A percentile compares a stretch with the other conserved stretches of the same genome.
phyloP scores from a whole-genome alignment of 768 basidiomycete genomes.

The Auricularia cornea region DNA sequence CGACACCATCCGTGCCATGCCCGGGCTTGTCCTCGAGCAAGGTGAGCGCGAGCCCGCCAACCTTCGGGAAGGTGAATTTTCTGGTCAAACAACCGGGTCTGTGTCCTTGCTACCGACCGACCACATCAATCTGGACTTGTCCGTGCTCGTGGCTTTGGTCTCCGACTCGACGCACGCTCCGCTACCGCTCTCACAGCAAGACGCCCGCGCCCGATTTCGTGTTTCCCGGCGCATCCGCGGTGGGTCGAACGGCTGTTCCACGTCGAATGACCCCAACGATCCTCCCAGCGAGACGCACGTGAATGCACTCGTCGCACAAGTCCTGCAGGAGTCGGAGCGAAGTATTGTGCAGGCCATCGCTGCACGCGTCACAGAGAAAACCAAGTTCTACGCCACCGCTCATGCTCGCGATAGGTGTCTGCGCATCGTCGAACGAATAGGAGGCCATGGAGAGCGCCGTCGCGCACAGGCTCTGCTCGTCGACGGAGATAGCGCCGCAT shows the following conservation, averaged over 20 bases:
- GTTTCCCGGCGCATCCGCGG: no score
- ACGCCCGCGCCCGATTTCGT: slow-evolving; percentile 52
- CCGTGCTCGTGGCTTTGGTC: slow-evolving; percentile 73
- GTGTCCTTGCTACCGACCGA: slow-evolving; percentile 45
- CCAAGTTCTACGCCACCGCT: slow-evolving; percentile 64
- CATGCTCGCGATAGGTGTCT: slow-evolving; percentile 69
- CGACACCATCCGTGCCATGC: slow-evolving; percentile 42
- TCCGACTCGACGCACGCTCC: slow-evolving; percentile 73
- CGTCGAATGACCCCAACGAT: no score
- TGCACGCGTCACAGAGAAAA: background rate
- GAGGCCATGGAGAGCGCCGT: slow-evolving; percentile 56
- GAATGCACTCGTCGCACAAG: slow-evolving; percentile 62
- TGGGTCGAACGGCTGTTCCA: no score
- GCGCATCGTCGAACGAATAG: slow-evolving; percentile 75
- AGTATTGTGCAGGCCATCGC: slow-evolving; percentile 24
- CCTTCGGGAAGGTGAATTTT: no score
- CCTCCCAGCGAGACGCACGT: slow-evolving; percentile 33
- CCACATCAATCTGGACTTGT: slow-evolving; percentile 74
- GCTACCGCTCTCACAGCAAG: slow-evolving; percentile 47
- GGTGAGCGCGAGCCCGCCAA: slow-evolving; percentile 44
- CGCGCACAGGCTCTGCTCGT: slow-evolving; percentile 57
- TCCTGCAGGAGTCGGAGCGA: slow-evolving; percentile 65
- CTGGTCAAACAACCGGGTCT: no score
- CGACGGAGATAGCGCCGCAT: slow-evolving; percentile 32
- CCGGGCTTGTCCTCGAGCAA: slow-evolving; percentile 53